Evolutionary conservation across 2,329 filamentous ascomycete genomes (phyloP).

Genomic region (Remersonia thermophila): DNA sequence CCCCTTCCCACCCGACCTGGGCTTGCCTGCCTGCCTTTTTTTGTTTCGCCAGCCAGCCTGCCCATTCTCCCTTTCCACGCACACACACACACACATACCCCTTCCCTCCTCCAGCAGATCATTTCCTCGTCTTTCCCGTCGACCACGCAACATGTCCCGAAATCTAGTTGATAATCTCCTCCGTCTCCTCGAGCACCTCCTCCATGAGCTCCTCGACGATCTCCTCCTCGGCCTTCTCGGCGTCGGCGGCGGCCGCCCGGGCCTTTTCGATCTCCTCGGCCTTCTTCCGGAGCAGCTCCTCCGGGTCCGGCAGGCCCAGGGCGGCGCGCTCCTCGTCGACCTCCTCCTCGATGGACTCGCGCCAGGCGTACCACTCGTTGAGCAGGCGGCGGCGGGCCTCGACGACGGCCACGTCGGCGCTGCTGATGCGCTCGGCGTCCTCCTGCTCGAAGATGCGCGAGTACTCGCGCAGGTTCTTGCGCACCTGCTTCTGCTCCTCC

Average conservation of each 20-base stretch:
- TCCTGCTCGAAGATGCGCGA: conserved; percentile 89
- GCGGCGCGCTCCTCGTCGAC: conserved; percentile 58
- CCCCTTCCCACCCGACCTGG: too few species aligned
- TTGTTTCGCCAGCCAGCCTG: not conserved
- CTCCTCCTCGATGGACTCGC: conserved; percentile 59
- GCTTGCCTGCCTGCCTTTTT: too few species aligned
- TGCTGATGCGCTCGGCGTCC: conserved; percentile 84
- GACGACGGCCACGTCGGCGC: conserved; percentile 86
- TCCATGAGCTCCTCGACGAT: conserved; percentile 74
- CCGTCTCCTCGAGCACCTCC: conserved; percentile 73
- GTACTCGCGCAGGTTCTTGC: conserved; percentile 98
- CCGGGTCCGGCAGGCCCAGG: conserved; percentile 54
- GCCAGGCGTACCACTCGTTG: conserved; percentile 82
- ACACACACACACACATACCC: too few species aligned
- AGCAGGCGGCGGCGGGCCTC: conserved; percentile 73
- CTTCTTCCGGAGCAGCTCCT: conserved; percentile 47
- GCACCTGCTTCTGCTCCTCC: conserved; percentile 94
- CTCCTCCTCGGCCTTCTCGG: conserved; percentile 66
- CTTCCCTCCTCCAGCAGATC: too few species aligned
- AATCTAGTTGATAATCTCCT: conserved; percentile 50
- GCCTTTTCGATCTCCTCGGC: conserved; percentile 40
- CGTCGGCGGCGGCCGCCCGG: conserved; percentile 16
- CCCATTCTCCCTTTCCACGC: too few species aligned
- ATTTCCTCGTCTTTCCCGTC: too few species aligned
- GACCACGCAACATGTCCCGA: too few species aligned